Evolutionary conservation across 2,329 filamentous ascomycete genomes (phyloP), one percentile per base, ranked within the genome.

Genomic region (Reticulascus tulasneorum): DNA sequence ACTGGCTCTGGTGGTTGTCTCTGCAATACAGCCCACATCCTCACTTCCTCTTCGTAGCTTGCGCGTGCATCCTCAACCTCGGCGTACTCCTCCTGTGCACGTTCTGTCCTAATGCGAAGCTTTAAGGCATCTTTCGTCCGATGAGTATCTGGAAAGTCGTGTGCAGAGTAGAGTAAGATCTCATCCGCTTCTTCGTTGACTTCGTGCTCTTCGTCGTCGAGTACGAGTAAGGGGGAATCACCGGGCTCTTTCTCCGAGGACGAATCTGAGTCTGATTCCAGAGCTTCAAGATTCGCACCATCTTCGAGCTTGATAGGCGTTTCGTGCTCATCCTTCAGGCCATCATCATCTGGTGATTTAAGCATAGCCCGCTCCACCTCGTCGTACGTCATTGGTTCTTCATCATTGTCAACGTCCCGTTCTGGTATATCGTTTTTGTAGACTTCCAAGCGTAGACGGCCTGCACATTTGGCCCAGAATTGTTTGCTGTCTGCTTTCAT

Each of bases 401-500:
- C 36, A 19, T 45, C 38, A 9, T 49, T 46, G 7, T 35, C 33
- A 9, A 47, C 45, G 7, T 47, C 36, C 6, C 33, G 29, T 9
- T 46, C 40, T 5, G n/a, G 35, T 11, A 21, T 22, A 6, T 40
- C 47, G 4, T 69, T 56, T 6, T 67, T 56, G 25, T 61, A 63
- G 5, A 79, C 67, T 12, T 68, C 56, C 4, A 80, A 47, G 5
- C 67, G 58, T 23, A 79, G 48, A 29, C 76, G 60, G 21, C 75
- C 61, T 7, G 75, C 64, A 21, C 64, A 67, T 11, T 50, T 57
- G 1, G 58, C 62, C 73, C 75, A 78, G 36, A 71, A 72, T 6
- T 58, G 47, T 1, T 49, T 45, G 2, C 56, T 54, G 35, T 69
- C 55, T 2, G 46, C 44, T 12, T 52, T 42, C 47, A 79, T 45